Percentiles rank a stretch among this genome's conserved stretches.
phyloP scores from a whole-genome alignment of 2,329 filamentous ascomycete genomes.

The Arachnomyces sp. region DNA sequence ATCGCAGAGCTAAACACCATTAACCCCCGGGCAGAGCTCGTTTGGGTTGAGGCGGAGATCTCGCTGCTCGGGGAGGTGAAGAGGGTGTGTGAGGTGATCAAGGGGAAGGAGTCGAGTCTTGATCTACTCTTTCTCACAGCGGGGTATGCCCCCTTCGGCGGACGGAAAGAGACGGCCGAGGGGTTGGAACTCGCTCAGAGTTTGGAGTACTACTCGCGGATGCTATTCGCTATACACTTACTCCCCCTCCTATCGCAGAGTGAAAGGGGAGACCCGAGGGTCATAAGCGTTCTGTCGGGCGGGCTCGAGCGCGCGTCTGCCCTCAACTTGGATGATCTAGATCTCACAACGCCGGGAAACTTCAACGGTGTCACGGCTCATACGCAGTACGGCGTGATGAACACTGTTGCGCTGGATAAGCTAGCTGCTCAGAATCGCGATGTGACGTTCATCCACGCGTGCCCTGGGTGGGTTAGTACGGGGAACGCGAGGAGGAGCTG shows the following conservation, averaged over 20 bases:
- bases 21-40: constrained; percentile 34
- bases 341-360: constrained; percentile 25
- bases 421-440: constrained; percentile 24
- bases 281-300: constrained; percentile 29
- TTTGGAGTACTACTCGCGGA: constrained; percentile 38
- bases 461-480: constrained; percentile 30
- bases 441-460: constrained; percentile 30
- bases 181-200: constrained; percentile 35
- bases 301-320: constrained; percentile 21
- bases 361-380: constrained; percentile 24
- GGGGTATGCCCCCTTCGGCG: constrained; percentile 37
- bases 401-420: constrained; percentile 25
- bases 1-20: constrained; percentile 28
- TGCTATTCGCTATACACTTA: constrained; percentile 34
- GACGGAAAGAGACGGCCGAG: constrained; percentile 32
- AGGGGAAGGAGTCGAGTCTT: constrained; percentile 28
- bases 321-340: constrained; percentile 29
- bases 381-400: constrained; percentile 24
- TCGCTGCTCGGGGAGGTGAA: constrained; percentile 38
- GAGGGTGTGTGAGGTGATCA: constrained; percentile 33
- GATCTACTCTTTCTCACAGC: constrained; percentile 40
- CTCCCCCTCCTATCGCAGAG: constrained; percentile 34
- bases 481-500: constrained; percentile 10
- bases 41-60: constrained; percentile 38
- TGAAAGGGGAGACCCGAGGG: constrained; percentile 20